Evolutionary conservation across 305 asterid genomes (phyloP).

Genomic region (Plantago coronopus): DNA sequence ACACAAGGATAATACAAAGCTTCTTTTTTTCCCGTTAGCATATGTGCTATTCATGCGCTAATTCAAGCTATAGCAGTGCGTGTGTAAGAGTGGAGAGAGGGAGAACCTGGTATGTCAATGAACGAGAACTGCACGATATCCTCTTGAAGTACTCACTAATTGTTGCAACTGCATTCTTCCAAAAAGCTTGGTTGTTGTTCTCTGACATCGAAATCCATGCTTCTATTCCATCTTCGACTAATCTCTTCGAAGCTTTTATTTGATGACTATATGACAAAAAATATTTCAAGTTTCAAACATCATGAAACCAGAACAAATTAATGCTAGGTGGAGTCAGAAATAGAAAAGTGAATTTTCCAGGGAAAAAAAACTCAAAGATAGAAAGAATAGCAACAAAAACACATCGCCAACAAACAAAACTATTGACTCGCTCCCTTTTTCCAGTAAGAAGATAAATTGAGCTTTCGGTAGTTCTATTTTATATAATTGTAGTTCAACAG

Average conservation of each 20-base stretch:
- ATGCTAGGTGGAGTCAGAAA: not conserved
- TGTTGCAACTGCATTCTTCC: constrained; percentile 58
- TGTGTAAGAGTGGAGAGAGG: too few relatives aligned
- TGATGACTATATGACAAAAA: constrained; percentile 52
- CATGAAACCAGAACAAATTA: constrained; percentile 10
- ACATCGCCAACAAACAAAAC: constrained; percentile 15
- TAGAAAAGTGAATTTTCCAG: constrained; percentile 4
- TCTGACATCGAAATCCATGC: constrained; percentile 65
- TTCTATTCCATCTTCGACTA: constrained; percentile 66
- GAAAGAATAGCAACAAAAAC: constrained; percentile 3
- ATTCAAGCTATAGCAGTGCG: too few relatives aligned
- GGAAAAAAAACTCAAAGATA: not conserved
- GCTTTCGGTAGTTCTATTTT: constrained; percentile 7
- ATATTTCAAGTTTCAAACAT: constrained; percentile 11
- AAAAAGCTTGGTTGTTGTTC: constrained; percentile 51
- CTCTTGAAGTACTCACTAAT: constrained; percentile 54
- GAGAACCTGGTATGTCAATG: constrained; percentile 59
- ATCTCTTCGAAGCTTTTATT: constrained; percentile 66
- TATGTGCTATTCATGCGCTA: too few relatives aligned
- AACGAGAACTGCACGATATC: constrained; percentile 58
- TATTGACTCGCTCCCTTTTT: not conserved
- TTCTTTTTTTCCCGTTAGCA: too few relatives aligned
- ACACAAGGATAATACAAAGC: too few relatives aligned
- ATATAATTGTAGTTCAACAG: too few relatives aligned
- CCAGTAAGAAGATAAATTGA: not conserved